A percentile compares a stretch with the other conserved stretches of the same genome.
These are phyloP conservation scores for Suhomyces chickasaworum DNA, from an alignment of 1,139 yeast genomes.

Conservation along the genomic window DNA sequence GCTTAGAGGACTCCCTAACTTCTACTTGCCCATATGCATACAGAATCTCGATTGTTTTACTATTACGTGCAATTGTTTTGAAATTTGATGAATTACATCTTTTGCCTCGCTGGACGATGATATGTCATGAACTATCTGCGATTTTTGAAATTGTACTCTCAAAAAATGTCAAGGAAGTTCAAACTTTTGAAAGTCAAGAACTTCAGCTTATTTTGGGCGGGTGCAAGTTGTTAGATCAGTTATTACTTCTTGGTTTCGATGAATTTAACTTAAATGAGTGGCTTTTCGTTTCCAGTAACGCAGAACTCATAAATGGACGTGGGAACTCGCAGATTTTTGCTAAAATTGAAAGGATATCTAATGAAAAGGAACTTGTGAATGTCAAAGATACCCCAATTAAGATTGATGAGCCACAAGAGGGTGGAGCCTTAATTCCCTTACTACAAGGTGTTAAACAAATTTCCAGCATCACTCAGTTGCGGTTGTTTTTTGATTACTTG, in stretches of 20 bases:
- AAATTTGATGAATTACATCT: slow-evolving; percentile 66
- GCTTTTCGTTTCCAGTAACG: slow-evolving; percentile 76
- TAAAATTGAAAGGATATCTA: slow-evolving; percentile 51
- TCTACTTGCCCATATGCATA: slow-evolving; percentile 36
- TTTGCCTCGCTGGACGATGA: slow-evolving; percentile 68
- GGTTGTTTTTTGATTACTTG: slow-evolving; percentile 69
- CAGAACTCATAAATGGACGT: slow-evolving; percentile 57
- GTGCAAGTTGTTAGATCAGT: slow-evolving; percentile 76
- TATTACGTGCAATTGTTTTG: slow-evolving; percentile 65
- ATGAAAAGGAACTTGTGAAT: slow-evolving; percentile 40
- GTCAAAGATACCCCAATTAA: slow-evolving; percentile 37
- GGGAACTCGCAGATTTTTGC: slow-evolving; percentile 38
- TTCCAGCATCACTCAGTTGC: slow-evolving; percentile 51
- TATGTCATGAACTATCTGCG: slow-evolving; percentile 60
- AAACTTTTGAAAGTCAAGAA: slow-evolving; percentile 37
- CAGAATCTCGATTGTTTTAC: slow-evolving; percentile 51
- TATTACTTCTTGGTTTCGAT: slow-evolving; percentile 67
- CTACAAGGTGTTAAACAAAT: slow-evolving; percentile 48
- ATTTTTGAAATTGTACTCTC: slow-evolving; percentile 47
- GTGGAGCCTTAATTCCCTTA: slow-evolving; percentile 42
- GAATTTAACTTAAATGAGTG: slow-evolving; percentile 83
- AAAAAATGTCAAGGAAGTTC: slow-evolving; percentile 32
- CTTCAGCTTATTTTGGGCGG: slow-evolving; percentile 54
- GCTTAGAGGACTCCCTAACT: slow-evolving; percentile 47
- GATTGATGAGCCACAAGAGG: slow-evolving; percentile 25